Percentiles rank a stretch among this genome's conserved stretches.
These are phyloP conservation scores for Gossypioides kirkii DNA, from an alignment of 345 rosid genomes.

Conservation along the genomic window DNA sequence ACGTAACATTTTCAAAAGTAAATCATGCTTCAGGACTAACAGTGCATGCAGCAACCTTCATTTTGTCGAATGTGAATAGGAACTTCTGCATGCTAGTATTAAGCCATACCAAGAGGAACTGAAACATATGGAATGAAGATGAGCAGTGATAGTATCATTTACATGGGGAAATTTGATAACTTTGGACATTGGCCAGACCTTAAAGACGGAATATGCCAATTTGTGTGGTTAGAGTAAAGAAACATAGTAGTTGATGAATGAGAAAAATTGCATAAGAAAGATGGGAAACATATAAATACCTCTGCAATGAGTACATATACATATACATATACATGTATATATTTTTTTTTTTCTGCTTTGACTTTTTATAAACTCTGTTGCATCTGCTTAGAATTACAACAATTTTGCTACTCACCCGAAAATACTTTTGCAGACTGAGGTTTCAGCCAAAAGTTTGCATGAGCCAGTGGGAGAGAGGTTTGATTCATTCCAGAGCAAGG, in stretches of 20 bases:
- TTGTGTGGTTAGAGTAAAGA: neutral
- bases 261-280: neutral
- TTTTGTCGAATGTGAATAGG: neutral
- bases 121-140: neutral
- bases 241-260: neutral
- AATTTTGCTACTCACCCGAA: constrained; percentile 2
- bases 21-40: neutral
- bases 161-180: neutral
- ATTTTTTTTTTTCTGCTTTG: neutral
- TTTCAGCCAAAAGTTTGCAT: constrained; percentile 24
- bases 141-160: neutral
- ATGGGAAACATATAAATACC: neutral
- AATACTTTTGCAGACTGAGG: constrained; percentile 26
- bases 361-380: neutral
- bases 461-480: constrained; percentile 27
- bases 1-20: neutral
- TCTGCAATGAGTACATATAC: neutral
- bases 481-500: constrained; percentile 43
- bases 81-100: neutral
- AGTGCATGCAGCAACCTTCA: neutral
- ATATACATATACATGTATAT: no score
- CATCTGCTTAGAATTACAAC: neutral
- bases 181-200: neutral
- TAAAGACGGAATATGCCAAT: neutral
- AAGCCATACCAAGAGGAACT: neutral